Base-by-base conservation (phyloP, 2,329 filamentous ascomycete genomes). In the Tolypocladium endophyticum region DNA sequence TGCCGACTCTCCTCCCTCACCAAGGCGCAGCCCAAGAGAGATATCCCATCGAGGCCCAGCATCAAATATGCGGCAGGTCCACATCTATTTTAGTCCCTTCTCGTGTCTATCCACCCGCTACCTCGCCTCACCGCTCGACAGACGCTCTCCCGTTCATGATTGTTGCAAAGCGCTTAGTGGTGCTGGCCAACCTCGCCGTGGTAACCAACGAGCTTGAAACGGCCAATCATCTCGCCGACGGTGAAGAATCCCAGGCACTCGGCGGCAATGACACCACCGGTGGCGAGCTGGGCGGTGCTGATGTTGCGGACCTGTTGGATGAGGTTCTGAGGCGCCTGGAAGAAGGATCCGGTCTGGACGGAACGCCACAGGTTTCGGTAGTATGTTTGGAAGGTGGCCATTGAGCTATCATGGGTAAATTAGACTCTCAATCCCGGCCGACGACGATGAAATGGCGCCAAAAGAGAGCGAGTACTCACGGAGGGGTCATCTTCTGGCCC, bases 211-310 rank as follows among this genome's bases (percentile, higher is more conserved):
- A 99, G 76, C 88, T 99, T 97, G 80, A 94, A 86, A 71, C 92
- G 85, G 70, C 94, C 94, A 70, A 99, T 87, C 76, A 99, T 97
- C 83, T 97, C 92, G 65, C 94, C 94, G 59, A 97, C 85, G 63
- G 92, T 95, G 84, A 97, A 99, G 85, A 99, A 99, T 63, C 94
- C 94, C 66, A 99, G 78, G 57, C 91, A 83, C 79, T 99, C 93
- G 60, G 92, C 92, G 55, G 82, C 77, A 63, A 97, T 79, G 61
- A 99, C 89, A 68, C 89, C 90, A 62, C 83, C 88, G 58, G 88
- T 77, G 59, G 83, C 82, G 67, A 93, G 73, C 76, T 96, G 87
- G 67, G 85, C 81, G 66, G 77, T 80, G 75, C 85, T 88, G 69
- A 94, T 69, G 78, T 86, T 89, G 72, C 89, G 86, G 70, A 89